phyloP scores from a whole-genome alignment of 139 green algal species.

The Ettlia oleoabundans region DNA sequence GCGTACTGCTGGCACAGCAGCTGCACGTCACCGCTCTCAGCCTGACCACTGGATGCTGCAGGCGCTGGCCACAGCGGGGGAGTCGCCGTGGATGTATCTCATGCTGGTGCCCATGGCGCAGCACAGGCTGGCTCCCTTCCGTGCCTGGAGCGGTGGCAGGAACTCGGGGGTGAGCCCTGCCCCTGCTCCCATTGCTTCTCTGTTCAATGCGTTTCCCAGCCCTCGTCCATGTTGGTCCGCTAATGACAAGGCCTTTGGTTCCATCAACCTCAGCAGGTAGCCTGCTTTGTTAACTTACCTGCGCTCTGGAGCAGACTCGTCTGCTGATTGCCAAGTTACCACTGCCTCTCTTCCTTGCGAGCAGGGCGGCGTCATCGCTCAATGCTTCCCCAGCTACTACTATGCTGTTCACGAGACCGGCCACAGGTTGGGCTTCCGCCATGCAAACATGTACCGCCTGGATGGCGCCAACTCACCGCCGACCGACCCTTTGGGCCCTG shows the following conservation, averaged over 20 bases:
- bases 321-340: not conserved
- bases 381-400: constrained; percentile 42
- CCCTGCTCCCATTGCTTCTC: too few relatives aligned
- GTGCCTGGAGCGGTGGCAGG: constrained; percentile 20
- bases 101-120: constrained; percentile 14
- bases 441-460: constrained; percentile 37
- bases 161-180: constrained; percentile 13
- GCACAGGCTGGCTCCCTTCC: constrained; percentile 8
- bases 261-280: too few relatives aligned
- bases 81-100: constrained; percentile 27
- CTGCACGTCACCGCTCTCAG: not conserved
- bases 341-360: not conserved
- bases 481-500: constrained; percentile 25
- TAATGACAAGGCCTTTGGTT: too few relatives aligned
- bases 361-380: constrained; percentile 30
- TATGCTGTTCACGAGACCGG: constrained; percentile 46
- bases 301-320: not conserved
- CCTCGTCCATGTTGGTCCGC: too few relatives aligned
- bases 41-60: not conserved
- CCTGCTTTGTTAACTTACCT: too few relatives aligned
- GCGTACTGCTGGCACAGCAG: not conserved
- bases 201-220: too few relatives aligned
- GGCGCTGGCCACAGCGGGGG: not conserved
- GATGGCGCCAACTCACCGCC: not conserved
- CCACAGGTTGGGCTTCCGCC: constrained; percentile 24